Base-by-base conservation (phyloP, 345 rosid genomes). In the Ailanthus altissimus region DNA sequence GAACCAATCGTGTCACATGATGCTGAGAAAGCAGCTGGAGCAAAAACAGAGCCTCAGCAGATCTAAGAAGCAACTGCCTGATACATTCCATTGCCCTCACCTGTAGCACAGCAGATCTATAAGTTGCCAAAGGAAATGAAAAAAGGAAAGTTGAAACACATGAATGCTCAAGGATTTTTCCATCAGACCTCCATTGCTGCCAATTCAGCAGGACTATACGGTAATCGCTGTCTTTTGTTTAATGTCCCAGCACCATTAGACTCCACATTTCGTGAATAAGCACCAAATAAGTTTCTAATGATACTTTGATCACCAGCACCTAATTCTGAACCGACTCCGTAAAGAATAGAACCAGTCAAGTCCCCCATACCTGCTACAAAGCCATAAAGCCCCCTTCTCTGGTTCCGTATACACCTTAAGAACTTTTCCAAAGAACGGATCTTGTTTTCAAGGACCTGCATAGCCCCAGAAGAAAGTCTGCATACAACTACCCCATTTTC, bases 71-170 rank as follows among this genome's bases (percentile, higher is more conserved):
- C 88, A 93, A 81, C 79, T 96, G 99, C 71, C 99, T 86, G 72
- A 96, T 86, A 74, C 98, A 93, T 81, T 96, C 99, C 99, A 92
- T 93, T 15, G 97, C 94, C 84, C 97, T 88, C 75, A 93, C 97
- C 99, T 96, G 89, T 67, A 80, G 77, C 60, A 74, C 8, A 40
- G 59, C 56, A 83, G 53, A 73, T 18, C 23, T 57, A 42, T 73
- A 66, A 80, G 73, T 42, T 15, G 32, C 45, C 36, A 63, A 36
- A 64, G 32, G 20, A 81, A 77, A 79, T 40, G 25, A 7, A 43
- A 6, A 45, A 46, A 68, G 72, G 36, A 65, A 62, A 58, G 70
- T 25, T 78, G n/a, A 58, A 64, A 60, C 6, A 64, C 40, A 76
- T 72, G 57, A 73, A 42, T 46, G 80, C 47, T 68, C 68, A 62